Evolutionary conservation across 2,329 filamentous ascomycete species (phyloP).

Genomic region (Microcera coccophila): DNA sequence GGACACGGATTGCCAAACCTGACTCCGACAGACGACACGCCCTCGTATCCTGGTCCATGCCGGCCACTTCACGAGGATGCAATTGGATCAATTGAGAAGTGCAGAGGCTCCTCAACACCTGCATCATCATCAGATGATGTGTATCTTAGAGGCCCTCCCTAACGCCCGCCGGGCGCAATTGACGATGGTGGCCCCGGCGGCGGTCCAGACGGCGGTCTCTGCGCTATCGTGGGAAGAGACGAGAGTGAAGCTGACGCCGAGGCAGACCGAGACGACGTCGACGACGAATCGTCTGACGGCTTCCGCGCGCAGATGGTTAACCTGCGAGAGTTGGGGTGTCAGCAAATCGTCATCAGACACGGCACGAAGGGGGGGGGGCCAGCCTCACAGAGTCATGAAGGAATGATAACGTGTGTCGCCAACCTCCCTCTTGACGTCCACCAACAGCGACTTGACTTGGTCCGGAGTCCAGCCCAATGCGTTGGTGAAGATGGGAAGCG

Average conservation of each 20-base stretch:
- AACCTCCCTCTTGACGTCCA: slow-evolving; percentile 19
- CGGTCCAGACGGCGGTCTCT: not conserved
- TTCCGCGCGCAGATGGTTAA: slow-evolving; percentile 19
- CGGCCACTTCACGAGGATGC: not conserved
- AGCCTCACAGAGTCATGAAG: slow-evolving; percentile 22
- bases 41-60: not conserved
- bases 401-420: slow-evolving; percentile 21
- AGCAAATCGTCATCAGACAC: slow-evolving; percentile 1
- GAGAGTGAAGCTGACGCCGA: slow-evolving; percentile 12
- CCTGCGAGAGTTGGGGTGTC: slow-evolving; percentile 8
- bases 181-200: not conserved
- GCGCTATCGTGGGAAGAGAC: slow-evolving; percentile 4
- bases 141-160: not conserved
- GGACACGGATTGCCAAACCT: no score
- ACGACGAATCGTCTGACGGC: slow-evolving; percentile 8
- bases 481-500: slow-evolving; percentile 21
- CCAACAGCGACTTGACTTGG: slow-evolving; percentile 14
- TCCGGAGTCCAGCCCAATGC: slow-evolving; percentile 19
- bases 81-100: not conserved
- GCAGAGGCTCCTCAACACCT: no score
- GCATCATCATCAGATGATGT: not conserved
- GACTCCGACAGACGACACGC: no score
- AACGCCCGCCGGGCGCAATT: slow-evolving; percentile 3
- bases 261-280: slow-evolving; percentile 6
- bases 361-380: slow-evolving; percentile 1